Evolutionary conservation across 73 alveolate genomes (phyloP), one percentile per base, ranked within the genome.

Genomic region (Tetrahymena borealis): DNA sequence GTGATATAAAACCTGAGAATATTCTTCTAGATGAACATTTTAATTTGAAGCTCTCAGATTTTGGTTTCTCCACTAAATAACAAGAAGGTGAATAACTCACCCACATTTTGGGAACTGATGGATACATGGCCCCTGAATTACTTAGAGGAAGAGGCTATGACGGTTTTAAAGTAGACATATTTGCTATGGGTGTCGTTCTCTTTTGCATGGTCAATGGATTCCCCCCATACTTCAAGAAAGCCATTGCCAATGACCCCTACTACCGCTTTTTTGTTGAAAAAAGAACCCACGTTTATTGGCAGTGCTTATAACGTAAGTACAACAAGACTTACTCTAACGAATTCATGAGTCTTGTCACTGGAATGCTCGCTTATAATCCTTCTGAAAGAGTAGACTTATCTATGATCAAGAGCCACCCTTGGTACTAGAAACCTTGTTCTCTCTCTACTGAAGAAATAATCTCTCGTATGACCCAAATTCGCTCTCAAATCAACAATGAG

Each of bases 1-100:
- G 96, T 91, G 98, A 96, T 91, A 94, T 96, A 85, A 96, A 96
- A 40, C 98, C 97, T 40, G 97, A 96, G 93, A 96, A 96, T 91
- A 91, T 96, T 91, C 93, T 96, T 39, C 90, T 96, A 32, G 98
- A 96, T 93, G 95, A 94, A 85, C 93, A 94, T 28, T 91, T 91
- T 91, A 91, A 94, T 60, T 90, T 96, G 16, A 96, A 96, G 91
- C 93, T 96, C 38, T 91, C 97, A 1, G 98, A 96, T 85, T 96
- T 96, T 93, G 98, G 98, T 24, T 91, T 94, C 92, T 90, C 96
- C 33, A 94, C 96, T 38, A 38, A 28, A 28, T 38, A 40, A 18
- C 28, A 31, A 24, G 35, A n/a, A 40, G 60, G 60, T 18, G 92
- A 92, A 92, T 16, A 78, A 37, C 42, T 31, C 8, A 9, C 32